Percentiles rank a stretch among this genome's conserved stretches.
Conservation (phyloP, 768 basidiomycete genomes). For the Mycena albidolilacea region DNA sequence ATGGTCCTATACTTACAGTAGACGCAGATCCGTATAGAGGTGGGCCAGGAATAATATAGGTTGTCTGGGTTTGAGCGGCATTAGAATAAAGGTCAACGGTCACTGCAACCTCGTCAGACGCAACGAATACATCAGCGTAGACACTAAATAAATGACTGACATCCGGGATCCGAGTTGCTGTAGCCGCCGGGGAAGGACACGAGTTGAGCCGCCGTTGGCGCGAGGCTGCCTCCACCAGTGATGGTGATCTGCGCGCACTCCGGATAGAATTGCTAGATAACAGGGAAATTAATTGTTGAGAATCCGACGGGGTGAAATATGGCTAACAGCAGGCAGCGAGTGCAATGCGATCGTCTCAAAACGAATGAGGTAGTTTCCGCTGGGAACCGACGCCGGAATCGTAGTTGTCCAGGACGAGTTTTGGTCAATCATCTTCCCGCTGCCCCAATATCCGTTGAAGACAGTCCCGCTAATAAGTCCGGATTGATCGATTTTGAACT, state of each 20-base stretch:
- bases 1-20: conserved; percentile 6
- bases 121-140: conserved; percentile 40
- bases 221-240: conserved; percentile 56
- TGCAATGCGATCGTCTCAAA: conserved; percentile 66
- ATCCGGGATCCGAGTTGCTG: conserved; percentile 58
- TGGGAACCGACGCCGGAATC: conserved; percentile 60
- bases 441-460: conserved; percentile 56
- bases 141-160: conserved; percentile 45
- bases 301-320: conserved; percentile 5
- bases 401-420: conserved; percentile 64
- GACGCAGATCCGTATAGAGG: conserved; percentile 61
- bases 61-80: conserved; percentile 55
- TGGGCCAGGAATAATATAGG: conserved; percentile 61
- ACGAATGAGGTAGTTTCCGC: conserved; percentile 63
- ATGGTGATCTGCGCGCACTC: conserved; percentile 65
- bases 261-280: conserved; percentile 75
- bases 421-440: conserved; percentile 60
- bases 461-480: conserved; percentile 62
- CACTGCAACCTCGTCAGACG: conserved; percentile 47
- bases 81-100: conserved; percentile 58
- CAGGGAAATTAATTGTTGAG: neutral
- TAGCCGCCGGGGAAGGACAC: conserved; percentile 66
- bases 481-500: conserved; percentile 66
- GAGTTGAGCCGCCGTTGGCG: conserved; percentile 60
- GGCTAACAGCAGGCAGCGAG: conserved; percentile 65